Evolutionary conservation across 352 stramenopile species (phyloP).

Genomic region (Poterioochromonas sp.): DNA sequence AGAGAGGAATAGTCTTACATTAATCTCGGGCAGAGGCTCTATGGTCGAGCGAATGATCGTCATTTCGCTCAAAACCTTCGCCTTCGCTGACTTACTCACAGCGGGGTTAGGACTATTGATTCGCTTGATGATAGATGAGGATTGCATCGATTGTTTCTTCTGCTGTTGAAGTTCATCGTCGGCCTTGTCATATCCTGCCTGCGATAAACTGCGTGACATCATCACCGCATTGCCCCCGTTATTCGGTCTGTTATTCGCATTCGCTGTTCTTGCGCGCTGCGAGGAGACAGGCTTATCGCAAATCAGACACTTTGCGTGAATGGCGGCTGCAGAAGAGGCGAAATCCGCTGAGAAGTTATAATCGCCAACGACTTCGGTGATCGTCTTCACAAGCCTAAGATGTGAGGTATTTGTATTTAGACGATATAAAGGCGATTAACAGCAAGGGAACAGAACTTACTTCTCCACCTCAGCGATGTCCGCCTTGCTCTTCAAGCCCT

Average conservation of each 20-base stretch:
- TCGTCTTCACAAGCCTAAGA: not conserved
- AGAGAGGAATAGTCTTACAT: not conserved
- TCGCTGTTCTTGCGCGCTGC: not conserved
- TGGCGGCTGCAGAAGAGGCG: not conserved
- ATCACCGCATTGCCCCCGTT: not conserved
- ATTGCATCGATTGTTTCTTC: not conserved
- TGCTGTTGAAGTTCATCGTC: not conserved
- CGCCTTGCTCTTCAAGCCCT: conserved; percentile 11
- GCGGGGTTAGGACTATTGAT: not conserved
- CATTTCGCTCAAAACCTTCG: not conserved
- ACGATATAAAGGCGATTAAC: not conserved
- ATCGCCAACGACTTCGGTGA: not conserved
- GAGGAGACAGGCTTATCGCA: conserved; percentile 4
- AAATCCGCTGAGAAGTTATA: not conserved
- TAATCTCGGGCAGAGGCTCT: not conserved
- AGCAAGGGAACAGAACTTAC: not conserved
- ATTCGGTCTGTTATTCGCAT: not conserved
- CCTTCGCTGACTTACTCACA: not conserved
- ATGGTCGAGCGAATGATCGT: not conserved
- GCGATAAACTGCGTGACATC: not conserved
- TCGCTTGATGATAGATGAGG: not conserved
- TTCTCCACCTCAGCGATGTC: not conserved
- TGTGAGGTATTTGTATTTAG: not conserved
- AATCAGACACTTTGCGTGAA: not conserved
- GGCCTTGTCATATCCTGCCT: not conserved